These are phyloP conservation scores for Suhomyces xylopsoci DNA, from an alignment of 805 yeast species.

Conservation along the genomic window DNA sequence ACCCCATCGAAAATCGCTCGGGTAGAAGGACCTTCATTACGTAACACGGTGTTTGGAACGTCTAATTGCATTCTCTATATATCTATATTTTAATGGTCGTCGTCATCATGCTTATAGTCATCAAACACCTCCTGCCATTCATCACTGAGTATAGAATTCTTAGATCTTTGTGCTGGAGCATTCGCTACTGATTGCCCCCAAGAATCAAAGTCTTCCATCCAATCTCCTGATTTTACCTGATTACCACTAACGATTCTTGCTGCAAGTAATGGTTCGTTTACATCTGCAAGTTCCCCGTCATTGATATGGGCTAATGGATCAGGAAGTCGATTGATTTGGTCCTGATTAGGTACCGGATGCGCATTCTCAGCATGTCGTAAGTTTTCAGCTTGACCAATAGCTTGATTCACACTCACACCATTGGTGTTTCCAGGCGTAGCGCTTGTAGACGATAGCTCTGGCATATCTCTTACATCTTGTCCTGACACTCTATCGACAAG, in stretches of 20 bases:
- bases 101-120: constrained; percentile 43
- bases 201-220: constrained; percentile 35
- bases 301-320: constrained; percentile 44
- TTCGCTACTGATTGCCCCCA: constrained; percentile 12
- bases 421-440: neutral
- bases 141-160: constrained; percentile 20
- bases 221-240: constrained; percentile 31
- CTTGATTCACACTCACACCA: neutral
- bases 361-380: neutral
- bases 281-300: constrained; percentile 35
- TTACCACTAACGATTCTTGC: constrained; percentile 41
- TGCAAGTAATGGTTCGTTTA: constrained; percentile 34
- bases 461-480: constrained; percentile 16
- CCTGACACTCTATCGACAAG: constrained; percentile 26
- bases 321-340: constrained; percentile 27
- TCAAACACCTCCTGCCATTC: constrained; percentile 39
- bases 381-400: neutral
- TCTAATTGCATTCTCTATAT: neutral
- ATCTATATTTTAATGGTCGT: constrained; percentile 14
- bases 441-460: neutral
- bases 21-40: neutral
- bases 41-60: neutral
- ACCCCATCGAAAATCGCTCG: neutral
- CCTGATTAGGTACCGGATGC: neutral
- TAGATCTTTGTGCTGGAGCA: neutral